phyloP scores from a whole-genome alignment of 2,329 filamentous ascomycete species.

The Penicillium sp. region DNA sequence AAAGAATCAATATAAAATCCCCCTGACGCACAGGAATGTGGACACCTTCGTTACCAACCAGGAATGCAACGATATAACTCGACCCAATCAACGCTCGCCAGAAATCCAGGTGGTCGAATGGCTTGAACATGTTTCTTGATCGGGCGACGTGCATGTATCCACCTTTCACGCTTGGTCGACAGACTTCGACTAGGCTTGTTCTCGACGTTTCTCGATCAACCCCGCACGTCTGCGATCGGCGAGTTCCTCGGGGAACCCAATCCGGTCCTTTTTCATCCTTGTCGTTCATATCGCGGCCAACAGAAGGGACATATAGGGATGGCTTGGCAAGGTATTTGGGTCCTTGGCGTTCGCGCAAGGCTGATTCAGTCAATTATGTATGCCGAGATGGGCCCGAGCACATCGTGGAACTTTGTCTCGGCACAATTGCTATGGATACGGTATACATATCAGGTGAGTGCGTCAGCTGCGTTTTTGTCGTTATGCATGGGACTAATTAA shows the following conservation, averaged over 20 bases:
- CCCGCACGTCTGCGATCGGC: conserved; percentile 11
- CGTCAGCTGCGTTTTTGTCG: background rate
- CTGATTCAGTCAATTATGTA: conserved; percentile 5
- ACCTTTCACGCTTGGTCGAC: background rate
- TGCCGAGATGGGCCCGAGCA: conserved; percentile 5
- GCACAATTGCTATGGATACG: background rate
- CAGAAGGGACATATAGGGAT: background rate
- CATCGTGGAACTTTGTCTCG: background rate
- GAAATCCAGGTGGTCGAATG: conserved; percentile 72
- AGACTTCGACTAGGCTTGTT: conserved; percentile 16
- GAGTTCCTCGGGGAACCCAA: conserved; percentile 7
- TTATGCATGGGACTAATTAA: background rate
- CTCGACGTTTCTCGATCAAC: conserved; percentile 23
- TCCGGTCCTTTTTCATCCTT: background rate
- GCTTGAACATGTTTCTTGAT: conserved; percentile 71
- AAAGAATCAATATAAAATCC: conserved; percentile 36
- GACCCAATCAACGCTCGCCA: conserved; percentile 57
- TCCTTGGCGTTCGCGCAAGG: conserved; percentile 22
- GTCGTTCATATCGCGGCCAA: background rate
- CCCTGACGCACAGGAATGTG: conserved; percentile 38
- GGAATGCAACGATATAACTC: conserved; percentile 53
- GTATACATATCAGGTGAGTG: background rate
- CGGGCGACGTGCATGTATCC: conserved; percentile 38
- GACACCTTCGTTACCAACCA: conserved; percentile 37
- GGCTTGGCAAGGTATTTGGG: background rate